These are phyloP conservation scores for Dryas integrifolia DNA, from an alignment of 331 rosid genomes.

Conservation along the genomic window DNA sequence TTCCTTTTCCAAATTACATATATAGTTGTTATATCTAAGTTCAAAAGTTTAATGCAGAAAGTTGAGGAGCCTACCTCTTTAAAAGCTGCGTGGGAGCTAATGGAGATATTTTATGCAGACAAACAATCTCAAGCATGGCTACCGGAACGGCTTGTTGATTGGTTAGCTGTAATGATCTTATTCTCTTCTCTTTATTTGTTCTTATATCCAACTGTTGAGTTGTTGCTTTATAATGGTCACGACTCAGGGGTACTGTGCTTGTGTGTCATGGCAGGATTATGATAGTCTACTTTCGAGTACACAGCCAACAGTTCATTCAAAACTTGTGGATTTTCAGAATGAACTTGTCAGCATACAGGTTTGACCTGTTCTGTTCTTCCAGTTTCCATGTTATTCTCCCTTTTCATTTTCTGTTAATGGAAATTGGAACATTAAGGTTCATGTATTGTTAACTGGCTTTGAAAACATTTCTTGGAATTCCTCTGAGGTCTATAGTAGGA, in stretches of 20 bases:
- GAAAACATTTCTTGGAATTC: background rate
- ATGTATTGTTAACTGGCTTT: background rate
- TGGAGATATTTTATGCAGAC: slow-evolving; percentile 90
- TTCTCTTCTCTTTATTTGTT: slow-evolving; percentile 23
- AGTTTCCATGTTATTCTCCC: slow-evolving; percentile 12
- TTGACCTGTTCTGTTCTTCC: slow-evolving; percentile 18
- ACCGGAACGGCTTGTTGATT: slow-evolving; percentile 89
- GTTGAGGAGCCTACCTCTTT: slow-evolving; percentile 68
- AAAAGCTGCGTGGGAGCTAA: slow-evolving; percentile 94
- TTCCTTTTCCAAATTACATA: background rate
- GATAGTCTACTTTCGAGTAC: slow-evolving; percentile 70
- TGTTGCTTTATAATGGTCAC: background rate
- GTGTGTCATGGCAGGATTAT: slow-evolving; percentile 58
- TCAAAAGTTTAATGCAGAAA: slow-evolving; percentile 42
- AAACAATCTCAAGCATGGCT: slow-evolving; percentile 83
- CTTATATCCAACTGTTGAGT: background rate
- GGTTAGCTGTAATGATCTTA: slow-evolving; percentile 84
- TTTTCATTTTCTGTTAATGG: background rate
- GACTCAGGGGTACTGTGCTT: slow-evolving; percentile 1
- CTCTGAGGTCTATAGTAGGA: background rate
- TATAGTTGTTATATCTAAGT: slow-evolving; percentile 10
- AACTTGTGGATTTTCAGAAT: slow-evolving; percentile 64
- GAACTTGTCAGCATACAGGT: slow-evolving; percentile 75
- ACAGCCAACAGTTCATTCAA: slow-evolving; percentile 63
- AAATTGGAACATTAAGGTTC: background rate